Conservation (phyloP, 805 yeast genomes). For the Blastobotrys peoriensis region DNA sequence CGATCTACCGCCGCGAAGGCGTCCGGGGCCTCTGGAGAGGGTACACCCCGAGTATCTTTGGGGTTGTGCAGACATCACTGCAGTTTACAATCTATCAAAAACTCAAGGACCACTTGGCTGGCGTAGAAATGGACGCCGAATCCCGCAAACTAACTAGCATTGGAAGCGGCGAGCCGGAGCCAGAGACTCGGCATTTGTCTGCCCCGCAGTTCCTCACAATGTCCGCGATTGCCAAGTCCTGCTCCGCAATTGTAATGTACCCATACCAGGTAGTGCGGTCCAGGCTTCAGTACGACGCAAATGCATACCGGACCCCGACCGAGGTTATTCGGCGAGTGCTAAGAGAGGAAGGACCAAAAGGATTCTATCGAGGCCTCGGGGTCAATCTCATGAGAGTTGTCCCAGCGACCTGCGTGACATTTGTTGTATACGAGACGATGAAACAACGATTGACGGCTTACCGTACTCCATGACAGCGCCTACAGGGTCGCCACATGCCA, state of each 20-base stretch:
- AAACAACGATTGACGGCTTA: neutral
- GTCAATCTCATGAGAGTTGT: conserved; percentile 77
- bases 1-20: conserved; percentile 53
- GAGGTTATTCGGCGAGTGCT: conserved; percentile 38
- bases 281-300: conserved; percentile 52
- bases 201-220: conserved; percentile 56
- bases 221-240: conserved; percentile 62
- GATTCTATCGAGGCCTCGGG: conserved; percentile 77
- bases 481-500: neutral
- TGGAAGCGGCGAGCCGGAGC: conserved; percentile 10
- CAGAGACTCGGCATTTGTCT: conserved; percentile 21
- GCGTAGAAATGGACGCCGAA: conserved; percentile 15
- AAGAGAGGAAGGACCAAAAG: conserved; percentile 49
- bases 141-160: conserved; percentile 30
- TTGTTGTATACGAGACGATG: conserved; percentile 65
- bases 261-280: conserved; percentile 81
- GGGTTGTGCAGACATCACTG: conserved; percentile 83
- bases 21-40: conserved; percentile 64
- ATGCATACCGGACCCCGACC: conserved; percentile 26
- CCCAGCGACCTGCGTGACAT: conserved; percentile 91
- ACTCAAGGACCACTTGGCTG: conserved; percentile 40
- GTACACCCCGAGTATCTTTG: conserved; percentile 63
- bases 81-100: conserved; percentile 85
- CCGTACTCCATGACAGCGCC: neutral
- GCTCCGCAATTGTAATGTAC: conserved; percentile 63